Conservation (phyloP, 208 protist species). For the Phytomonas francai region DNA sequence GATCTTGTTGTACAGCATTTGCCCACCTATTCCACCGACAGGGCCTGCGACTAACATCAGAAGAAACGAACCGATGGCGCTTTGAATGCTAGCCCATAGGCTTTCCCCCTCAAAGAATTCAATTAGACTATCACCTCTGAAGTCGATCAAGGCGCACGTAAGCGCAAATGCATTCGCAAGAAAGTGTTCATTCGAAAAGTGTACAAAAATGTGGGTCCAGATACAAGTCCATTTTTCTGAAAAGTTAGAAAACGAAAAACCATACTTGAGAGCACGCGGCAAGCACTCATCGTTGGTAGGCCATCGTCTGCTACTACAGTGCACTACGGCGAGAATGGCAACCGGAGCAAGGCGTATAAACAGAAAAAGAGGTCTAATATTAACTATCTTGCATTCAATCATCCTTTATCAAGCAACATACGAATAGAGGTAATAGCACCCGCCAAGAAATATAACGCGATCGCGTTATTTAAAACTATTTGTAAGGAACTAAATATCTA, state of each 20-base stretch:
- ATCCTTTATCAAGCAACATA: background rate
- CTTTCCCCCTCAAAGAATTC: conserved; percentile 18
- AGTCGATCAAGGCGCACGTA: conserved; percentile 36
- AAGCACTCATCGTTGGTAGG: conserved; percentile 30
- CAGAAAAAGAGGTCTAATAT: conserved; percentile 17
- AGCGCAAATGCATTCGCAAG: conserved; percentile 37
- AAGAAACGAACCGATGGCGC: conserved; percentile 29
- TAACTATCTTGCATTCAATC: background rate
- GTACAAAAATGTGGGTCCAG: conserved; percentile 59
- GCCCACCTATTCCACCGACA: conserved; percentile 43
- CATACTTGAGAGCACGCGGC: conserved; percentile 29
- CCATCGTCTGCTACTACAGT: conserved; percentile 36
- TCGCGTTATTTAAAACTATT: too few relatives aligned
- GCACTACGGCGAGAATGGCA: conserved; percentile 34
- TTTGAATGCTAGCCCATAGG: conserved; percentile 2
- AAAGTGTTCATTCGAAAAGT: conserved; percentile 41
- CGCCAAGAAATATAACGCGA: background rate
- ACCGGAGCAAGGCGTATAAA: conserved; percentile 42
- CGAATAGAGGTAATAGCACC: background rate
- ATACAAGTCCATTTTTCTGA: conserved; percentile 19
- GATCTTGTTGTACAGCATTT: conserved; percentile 45
- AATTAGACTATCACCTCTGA: conserved; percentile 18
- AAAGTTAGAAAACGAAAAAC: conserved; percentile 34
- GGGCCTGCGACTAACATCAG: conserved; percentile 43
- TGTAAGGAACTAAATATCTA: too few relatives aligned